Evolutionary conservation across 306 rosid genomes (phyloP).

Genomic region (Lathyrus sativus): DNA sequence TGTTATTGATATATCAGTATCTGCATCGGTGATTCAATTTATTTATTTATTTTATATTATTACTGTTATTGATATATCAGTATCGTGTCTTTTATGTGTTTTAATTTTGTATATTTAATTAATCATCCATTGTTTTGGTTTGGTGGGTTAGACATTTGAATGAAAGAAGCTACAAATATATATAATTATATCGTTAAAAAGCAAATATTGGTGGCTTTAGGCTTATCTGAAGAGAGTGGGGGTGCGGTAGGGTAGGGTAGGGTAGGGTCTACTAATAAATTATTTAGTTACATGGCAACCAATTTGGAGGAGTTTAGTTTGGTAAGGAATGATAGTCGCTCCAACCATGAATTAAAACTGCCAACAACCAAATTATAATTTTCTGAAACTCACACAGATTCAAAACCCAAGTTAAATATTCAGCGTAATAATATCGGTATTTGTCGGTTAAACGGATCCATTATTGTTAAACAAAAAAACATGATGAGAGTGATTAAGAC

Average conservation of each 20-base stretch:
- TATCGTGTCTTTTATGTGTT: neutral
- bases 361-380: conserved; percentile 33
- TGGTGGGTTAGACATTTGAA: conserved; percentile 4
- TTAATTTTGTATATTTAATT: neutral
- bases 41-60: too few relatives aligned
- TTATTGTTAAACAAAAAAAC: neutral
- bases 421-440: too few relatives aligned
- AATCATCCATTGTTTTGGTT: neutral
- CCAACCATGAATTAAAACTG: conserved; percentile 39
- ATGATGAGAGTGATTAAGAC: conserved; percentile 22
- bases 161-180: neutral
- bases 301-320: conserved; percentile 44
- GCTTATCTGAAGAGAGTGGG: neutral
- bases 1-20: too few relatives aligned
- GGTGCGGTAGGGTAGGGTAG: neutral
- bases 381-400: too few relatives aligned
- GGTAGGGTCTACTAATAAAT: conserved; percentile 2
- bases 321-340: conserved; percentile 42
- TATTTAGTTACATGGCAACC: too few relatives aligned
- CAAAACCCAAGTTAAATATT: too few relatives aligned
- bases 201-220: neutral
- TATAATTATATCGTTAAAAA: neutral
- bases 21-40: too few relatives aligned
- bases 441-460: too few relatives aligned
- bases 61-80: too few relatives aligned